Percentiles rank a stretch among this genome's conserved stretches.
Evolutionary conservation across 2,329 filamentous ascomycete species (phyloP).

Genomic region (Samsoniella hepiali): DNA sequence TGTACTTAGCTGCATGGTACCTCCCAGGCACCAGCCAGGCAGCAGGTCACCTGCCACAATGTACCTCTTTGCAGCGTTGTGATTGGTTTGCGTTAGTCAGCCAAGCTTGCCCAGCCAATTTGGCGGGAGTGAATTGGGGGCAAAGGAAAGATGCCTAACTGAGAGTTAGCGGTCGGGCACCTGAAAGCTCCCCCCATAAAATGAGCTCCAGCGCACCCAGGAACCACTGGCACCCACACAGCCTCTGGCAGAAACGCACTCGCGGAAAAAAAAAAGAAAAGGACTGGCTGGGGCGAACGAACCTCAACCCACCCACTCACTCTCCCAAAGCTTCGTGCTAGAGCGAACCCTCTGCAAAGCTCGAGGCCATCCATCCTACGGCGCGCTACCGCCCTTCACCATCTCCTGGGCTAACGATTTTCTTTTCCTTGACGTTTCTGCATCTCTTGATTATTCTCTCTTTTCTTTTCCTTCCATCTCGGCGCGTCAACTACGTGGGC

Average conservation of each 20-base stretch:
- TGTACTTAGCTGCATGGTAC: constrained; percentile 23
- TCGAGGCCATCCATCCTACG: constrained; percentile 2
- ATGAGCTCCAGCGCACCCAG: not conserved
- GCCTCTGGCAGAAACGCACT: not conserved
- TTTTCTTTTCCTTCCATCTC: constrained; percentile 35
- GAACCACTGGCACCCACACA: not conserved
- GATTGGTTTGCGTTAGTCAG: constrained; percentile 33
- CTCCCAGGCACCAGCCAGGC: constrained; percentile 28
- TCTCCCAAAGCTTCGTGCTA: constrained; percentile 11
- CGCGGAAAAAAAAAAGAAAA: constrained; percentile 1
- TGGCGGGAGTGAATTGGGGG: constrained; percentile 26
- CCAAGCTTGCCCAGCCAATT: constrained; percentile 28
- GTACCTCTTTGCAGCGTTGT: constrained; percentile 23
- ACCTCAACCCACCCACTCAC: not conserved
- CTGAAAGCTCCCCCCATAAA: constrained; percentile 11
- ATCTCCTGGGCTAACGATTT: not conserved
- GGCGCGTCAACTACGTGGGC: constrained; percentile 44
- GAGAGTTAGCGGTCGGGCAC: constrained; percentile 13
- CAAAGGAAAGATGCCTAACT: too few relatives aligned
- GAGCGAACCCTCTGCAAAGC: constrained; percentile 15
- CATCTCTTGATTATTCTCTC: constrained; percentile 3
- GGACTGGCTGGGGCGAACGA: constrained; percentile 29
- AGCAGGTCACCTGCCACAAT: constrained; percentile 27
- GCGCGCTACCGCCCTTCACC: constrained; percentile 7
- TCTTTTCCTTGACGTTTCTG: not conserved